Evolutionary conservation across 176 grass and related monocot species (phyloP), one percentile per base, ranked within the genome.

Genomic region (Musa beccarii): DNA sequence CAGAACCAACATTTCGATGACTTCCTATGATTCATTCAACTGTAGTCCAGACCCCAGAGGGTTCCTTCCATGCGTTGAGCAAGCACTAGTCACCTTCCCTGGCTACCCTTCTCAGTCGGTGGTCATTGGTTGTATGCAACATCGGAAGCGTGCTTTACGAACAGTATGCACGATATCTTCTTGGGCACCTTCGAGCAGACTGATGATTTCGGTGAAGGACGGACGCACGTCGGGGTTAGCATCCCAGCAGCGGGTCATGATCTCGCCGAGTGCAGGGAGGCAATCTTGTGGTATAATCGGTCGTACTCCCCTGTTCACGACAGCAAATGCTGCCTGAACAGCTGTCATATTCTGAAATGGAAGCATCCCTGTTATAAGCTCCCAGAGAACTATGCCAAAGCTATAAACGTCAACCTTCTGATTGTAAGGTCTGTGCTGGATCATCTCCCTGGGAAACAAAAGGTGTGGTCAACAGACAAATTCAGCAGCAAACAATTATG

Each of bases 191-290:
- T 74, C 72, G 7, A 74, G 72, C 72, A 74, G 55, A 9, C 10
- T 34, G 25, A 74, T 11, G 10, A 74, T 2, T 74, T 74, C 72
- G 2, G 72, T 17, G 72, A 74, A 74, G 2, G 72, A 28, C n/a
- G 72, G 72, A 8, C 72, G 72, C 23, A 74, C 72, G 19, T 74
- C 72, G 10, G 72, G 72, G 23, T 74, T 74, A 2, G 72, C 72
- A 57, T 74, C 72, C 72, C 72, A 74, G 53, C 72, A 74, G 72
- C 72, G 53, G 21, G 72, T 74, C 72, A 74, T 74, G 72, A 74
- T 74, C 53, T 74, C 72, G 28, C 72, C 10, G 2, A 74, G 72
- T 5, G 72, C 72, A 59, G 72, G 72, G 24, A 74, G 72, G 72
- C 72, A 74, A 56, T 74, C 72, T 57, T 54, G 72, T 57, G 72